Conservation (phyloP, 768 basidiomycete genomes). For the Leccinum ochraceum region DNA sequence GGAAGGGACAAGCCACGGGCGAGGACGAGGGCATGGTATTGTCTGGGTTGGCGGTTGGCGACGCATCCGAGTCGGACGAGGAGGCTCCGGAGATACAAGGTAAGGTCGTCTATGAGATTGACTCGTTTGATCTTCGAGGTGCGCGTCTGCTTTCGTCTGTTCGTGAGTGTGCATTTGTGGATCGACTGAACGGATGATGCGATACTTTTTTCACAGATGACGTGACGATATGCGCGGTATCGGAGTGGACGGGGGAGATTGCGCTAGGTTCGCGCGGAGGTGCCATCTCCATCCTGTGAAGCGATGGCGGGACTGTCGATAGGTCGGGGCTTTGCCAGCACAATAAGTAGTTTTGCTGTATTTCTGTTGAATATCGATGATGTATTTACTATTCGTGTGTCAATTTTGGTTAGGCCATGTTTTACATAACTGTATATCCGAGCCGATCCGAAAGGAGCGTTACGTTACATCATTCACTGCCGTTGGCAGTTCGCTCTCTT, state of each 20-base stretch:
- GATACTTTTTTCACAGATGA: conserved; percentile 35
- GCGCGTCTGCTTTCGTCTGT: neutral
- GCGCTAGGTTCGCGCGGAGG: conserved; percentile 44
- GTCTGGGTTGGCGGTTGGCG: too few species aligned
- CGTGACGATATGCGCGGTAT: conserved; percentile 45
- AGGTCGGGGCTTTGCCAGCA: neutral
- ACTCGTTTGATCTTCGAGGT: conserved; percentile 35
- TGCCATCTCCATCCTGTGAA: conserved; percentile 9
- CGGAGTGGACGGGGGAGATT: conserved; percentile 46
- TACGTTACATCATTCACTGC: too few species aligned
- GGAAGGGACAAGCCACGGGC: too few species aligned
- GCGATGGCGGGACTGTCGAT: neutral
- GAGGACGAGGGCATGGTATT: too few species aligned
- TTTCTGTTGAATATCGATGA: neutral
- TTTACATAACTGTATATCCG: too few species aligned
- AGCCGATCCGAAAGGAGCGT: too few species aligned
- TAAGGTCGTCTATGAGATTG: conserved; percentile 15
- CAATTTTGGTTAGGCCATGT: too few species aligned
- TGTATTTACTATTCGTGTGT: too few species aligned
- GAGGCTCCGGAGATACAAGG: conserved; percentile 1
- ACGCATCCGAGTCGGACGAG: too few species aligned
- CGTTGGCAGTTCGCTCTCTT: too few species aligned
- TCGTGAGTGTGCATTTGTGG: neutral
- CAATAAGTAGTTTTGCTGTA: neutral
- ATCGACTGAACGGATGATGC: neutral